phyloP scores from a whole-genome alignment of 768 basidiomycete species.

The Naganishia onofrii region DNA sequence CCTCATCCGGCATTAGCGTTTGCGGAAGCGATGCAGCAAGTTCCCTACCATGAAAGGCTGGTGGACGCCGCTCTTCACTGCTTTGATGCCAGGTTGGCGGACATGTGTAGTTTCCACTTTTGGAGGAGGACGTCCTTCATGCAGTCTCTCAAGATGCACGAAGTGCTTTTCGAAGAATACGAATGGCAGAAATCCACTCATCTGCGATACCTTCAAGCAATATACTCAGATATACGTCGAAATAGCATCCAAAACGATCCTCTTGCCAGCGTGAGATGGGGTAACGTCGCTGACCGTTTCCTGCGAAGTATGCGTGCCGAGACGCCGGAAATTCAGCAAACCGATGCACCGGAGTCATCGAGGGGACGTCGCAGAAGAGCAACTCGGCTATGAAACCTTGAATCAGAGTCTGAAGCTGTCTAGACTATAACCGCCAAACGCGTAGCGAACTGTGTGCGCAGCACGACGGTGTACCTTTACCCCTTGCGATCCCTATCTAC shows the following conservation, averaged over 20 bases:
- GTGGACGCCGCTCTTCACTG: background rate
- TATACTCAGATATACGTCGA: background rate
- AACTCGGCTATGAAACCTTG: no score
- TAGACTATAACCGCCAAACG: no score
- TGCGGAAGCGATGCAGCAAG: background rate
- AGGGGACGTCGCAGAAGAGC: no score
- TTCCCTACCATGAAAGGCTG: background rate
- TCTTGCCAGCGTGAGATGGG: background rate
- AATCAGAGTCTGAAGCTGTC: no score
- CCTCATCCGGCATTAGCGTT: background rate
- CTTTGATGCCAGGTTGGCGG: background rate
- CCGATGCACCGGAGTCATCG: no score
- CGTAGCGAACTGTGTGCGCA: no score
- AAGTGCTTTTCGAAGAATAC: background rate
- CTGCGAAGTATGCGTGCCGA: background rate
- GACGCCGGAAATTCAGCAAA: no score
- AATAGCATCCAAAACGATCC: background rate
- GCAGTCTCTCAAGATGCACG: background rate
- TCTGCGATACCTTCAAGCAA: background rate
- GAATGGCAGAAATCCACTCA: background rate
- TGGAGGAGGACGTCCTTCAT: background rate
- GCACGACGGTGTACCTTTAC: no score
- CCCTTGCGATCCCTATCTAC: no score
- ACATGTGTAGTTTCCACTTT: slow-evolving; percentile 4
- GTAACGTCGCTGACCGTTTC: background rate